Conservation (phyloP, 2,329 filamentous ascomycete species). For the Taxawa tesnikishii region DNA sequence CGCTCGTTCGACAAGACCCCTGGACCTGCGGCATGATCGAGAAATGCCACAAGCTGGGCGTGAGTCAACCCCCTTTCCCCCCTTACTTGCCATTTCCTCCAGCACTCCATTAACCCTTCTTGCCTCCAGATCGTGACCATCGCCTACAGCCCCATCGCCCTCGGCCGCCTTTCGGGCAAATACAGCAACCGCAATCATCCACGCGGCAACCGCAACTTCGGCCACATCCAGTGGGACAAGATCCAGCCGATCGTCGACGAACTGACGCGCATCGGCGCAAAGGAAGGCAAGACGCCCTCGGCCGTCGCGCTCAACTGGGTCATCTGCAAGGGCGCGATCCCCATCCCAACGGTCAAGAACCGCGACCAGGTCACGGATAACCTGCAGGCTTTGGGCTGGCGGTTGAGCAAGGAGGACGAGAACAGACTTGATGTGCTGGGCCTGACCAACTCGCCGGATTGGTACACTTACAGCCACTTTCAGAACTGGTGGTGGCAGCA, state of each 20-base stretch:
- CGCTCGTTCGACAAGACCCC: neutral
- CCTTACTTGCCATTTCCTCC: no score
- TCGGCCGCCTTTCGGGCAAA: neutral
- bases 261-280: neutral
- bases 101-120: no score
- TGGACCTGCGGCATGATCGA: neutral
- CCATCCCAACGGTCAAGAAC: neutral
- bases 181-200: neutral
- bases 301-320: neutral
- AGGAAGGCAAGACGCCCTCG: neutral
- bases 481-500: neutral
- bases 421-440: neutral
- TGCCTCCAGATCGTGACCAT: neutral
- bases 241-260: neutral
- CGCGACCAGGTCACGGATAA: neutral
- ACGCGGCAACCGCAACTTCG: neutral
- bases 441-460: neutral
- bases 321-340: neutral
- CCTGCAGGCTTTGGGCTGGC: neutral
- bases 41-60: neutral
- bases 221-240: neutral
- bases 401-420: neutral
- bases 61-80: no score
- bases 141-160: neutral
- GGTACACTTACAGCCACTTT: neutral